Percentiles rank a stretch among this genome's conserved stretches.
Evolutionary conservation across 2,329 filamentous ascomycete genomes (phyloP).

Genomic region (Chaetomium strumarium): DNA sequence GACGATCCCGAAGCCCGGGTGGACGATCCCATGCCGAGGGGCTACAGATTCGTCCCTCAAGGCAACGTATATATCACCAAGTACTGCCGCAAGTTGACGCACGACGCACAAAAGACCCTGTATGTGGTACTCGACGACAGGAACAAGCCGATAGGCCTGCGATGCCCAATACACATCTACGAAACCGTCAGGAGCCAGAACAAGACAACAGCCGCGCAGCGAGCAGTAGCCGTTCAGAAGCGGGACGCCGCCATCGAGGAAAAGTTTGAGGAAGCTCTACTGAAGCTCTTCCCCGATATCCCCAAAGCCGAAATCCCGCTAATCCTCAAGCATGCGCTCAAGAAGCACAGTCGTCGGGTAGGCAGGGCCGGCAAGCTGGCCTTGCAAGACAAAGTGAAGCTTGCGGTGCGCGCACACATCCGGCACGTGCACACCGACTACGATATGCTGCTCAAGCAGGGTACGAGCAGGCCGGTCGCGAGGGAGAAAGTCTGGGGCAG

Average conservation of each 20-base stretch:
- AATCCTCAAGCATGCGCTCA: conserved; percentile 37
- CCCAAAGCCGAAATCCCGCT: conserved; percentile 31
- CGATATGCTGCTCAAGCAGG: conserved; percentile 32
- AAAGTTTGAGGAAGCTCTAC: conserved; percentile 32
- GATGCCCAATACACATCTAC: conserved; percentile 34
- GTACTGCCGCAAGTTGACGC: conserved; percentile 36
- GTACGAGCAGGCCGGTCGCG: conserved; percentile 18
- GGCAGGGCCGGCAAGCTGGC: conserved; percentile 38
- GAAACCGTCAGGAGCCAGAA: conserved; percentile 28
- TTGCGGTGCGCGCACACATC: conserved; percentile 45
- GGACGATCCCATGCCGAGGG: conserved; percentile 31
- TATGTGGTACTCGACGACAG: conserved; percentile 32
- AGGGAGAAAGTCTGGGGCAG: conserved; percentile 15
- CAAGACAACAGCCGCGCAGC: conserved; percentile 27
- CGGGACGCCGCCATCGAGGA: conserved; percentile 32
- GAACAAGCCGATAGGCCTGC: conserved; percentile 31
- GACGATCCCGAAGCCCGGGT: conserved; percentile 13
- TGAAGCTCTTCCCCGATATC: conserved; percentile 35
- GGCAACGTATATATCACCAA: conserved; percentile 39
- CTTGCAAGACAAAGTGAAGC: conserved; percentile 34
- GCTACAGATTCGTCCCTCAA: conserved; percentile 38
- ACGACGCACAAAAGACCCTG: conserved; percentile 28
- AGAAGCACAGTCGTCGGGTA: conserved; percentile 42
- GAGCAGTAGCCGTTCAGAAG: conserved; percentile 29
- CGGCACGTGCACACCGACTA: conserved; percentile 45